phyloP scores from a whole-genome alignment of 2,329 filamentous ascomycete genomes.

The Verticillium longisporum region DNA sequence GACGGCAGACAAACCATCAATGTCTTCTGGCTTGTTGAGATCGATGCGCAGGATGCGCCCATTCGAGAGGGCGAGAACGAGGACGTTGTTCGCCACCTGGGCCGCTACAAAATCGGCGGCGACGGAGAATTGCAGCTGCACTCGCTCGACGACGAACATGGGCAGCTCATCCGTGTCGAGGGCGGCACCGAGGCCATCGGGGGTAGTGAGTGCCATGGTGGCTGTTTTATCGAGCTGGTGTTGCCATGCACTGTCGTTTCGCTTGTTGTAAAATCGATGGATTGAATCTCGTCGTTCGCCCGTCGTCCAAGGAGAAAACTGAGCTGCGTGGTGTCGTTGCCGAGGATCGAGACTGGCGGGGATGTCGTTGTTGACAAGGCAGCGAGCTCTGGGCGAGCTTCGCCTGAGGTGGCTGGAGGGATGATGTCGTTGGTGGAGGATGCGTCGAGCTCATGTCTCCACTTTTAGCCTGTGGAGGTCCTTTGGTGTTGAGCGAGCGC shows the following conservation, averaged over 20 bases:
- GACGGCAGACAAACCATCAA: constrained; percentile 59
- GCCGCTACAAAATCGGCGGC: constrained; percentile 94
- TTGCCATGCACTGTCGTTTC: constrained; percentile 4
- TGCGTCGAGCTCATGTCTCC: not conserved
- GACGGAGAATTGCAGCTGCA: constrained; percentile 89
- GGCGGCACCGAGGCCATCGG: constrained; percentile 66
- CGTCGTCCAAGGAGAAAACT: constrained; percentile 4
- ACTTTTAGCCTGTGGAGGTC: not conserved
- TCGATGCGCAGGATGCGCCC: constrained; percentile 92
- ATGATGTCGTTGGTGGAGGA: constrained; percentile 10
- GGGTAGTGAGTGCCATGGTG: constrained; percentile 62
- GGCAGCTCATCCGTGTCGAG: constrained; percentile 52
- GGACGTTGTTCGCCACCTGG: constrained; percentile 94
- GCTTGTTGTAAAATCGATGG: not conserved
- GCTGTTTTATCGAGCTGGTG: constrained; percentile 1
- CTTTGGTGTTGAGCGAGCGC: not conserved
- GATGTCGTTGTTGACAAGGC: constrained; percentile 2
- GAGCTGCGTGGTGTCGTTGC: not conserved
- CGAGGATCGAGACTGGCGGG: constrained; percentile 5
- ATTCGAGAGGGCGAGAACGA: constrained; percentile 86
- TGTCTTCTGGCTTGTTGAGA: constrained; percentile 86
- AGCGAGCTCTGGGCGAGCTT: not conserved
- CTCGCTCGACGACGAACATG: constrained; percentile 90
- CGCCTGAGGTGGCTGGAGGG: constrained; percentile 5
- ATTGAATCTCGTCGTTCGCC: not conserved